Evolutionary conservation across 768 basidiomycete species (phyloP).

Genomic region (Leucocoprinus birnbaumii): DNA sequence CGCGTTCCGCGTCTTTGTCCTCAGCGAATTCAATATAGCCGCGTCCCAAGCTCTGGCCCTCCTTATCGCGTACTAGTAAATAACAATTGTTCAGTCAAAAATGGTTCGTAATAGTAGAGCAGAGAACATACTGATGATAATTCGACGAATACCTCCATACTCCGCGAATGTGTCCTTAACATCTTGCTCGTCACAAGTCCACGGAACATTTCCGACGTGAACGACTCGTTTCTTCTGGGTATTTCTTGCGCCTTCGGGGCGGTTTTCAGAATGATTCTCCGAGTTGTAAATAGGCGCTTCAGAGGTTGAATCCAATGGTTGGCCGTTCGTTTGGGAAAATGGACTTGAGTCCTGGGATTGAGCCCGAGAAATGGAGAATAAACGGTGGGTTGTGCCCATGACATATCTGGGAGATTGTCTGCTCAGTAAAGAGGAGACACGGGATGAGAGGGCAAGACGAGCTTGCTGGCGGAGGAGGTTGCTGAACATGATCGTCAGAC

Average conservation of each 20-base stretch:
- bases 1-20: conserved; percentile 34
- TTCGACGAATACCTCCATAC: conserved; percentile 36
- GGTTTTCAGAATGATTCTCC: no score
- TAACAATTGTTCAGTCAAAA: no score
- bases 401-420: conserved; percentile 11
- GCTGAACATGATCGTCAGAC: conserved; percentile 33
- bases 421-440: conserved; percentile 16
- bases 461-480: conserved; percentile 34
- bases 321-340: neutral
- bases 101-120: neutral
- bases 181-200: conserved; percentile 34
- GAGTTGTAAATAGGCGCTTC: no score
- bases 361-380: conserved; percentile 21
- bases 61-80: no score
- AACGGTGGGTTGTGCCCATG: conserved; percentile 10
- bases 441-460: conserved; percentile 26
- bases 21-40: conserved; percentile 42
- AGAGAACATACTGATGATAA: conserved; percentile 41
- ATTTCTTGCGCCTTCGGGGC: no score
- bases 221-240: no score
- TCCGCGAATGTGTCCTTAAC: conserved; percentile 36
- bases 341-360: neutral
- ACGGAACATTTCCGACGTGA: conserved; percentile 57
- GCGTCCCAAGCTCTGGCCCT: conserved; percentile 40
- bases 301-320: no score